A percentile compares a stretch with the other conserved stretches of the same genome.
Conservation (phyloP, 345 rosid genomes). For the Rhodamnia argentea region DNA sequence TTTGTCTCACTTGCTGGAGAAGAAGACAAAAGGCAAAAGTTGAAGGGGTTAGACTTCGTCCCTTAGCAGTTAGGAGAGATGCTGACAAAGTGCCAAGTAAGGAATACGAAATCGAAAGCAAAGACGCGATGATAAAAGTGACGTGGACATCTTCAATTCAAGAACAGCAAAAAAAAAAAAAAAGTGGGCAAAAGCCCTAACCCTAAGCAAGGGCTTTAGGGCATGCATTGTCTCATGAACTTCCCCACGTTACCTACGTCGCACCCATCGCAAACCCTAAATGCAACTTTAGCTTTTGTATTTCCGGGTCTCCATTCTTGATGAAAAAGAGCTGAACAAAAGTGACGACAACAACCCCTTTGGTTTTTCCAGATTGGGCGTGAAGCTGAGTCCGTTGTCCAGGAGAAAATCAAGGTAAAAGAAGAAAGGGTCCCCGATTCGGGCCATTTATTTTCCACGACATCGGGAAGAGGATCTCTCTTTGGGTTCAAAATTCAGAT, state of each 20-base stretch:
- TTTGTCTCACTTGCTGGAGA: background rate
- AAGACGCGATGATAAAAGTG: background rate
- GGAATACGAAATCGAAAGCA: background rate
- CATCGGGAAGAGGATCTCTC: background rate
- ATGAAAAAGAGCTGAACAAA: background rate
- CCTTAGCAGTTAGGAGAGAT: background rate
- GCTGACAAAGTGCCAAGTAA: slow-evolving; percentile 4
- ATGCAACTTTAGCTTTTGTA: background rate
- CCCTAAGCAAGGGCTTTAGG: background rate
- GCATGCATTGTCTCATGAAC: slow-evolving; percentile 1
- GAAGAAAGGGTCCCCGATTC: too few species aligned
- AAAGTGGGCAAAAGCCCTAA: background rate
- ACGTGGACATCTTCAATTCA: background rate
- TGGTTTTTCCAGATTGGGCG: background rate
- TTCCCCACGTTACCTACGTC: background rate
- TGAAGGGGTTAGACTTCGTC: background rate
- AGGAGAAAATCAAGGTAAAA: background rate
- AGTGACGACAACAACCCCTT: background rate
- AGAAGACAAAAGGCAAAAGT: background rate
- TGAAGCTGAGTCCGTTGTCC: background rate
- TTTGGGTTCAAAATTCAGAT: background rate
- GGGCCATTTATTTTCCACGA: too few species aligned
- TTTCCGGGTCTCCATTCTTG: background rate
- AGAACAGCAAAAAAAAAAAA: background rate
- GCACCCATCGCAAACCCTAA: background rate